These are phyloP conservation scores for Neurospora tetraspora DNA, from an alignment of 495 filamentous ascomycete genomes.

Conservation along the genomic window DNA sequence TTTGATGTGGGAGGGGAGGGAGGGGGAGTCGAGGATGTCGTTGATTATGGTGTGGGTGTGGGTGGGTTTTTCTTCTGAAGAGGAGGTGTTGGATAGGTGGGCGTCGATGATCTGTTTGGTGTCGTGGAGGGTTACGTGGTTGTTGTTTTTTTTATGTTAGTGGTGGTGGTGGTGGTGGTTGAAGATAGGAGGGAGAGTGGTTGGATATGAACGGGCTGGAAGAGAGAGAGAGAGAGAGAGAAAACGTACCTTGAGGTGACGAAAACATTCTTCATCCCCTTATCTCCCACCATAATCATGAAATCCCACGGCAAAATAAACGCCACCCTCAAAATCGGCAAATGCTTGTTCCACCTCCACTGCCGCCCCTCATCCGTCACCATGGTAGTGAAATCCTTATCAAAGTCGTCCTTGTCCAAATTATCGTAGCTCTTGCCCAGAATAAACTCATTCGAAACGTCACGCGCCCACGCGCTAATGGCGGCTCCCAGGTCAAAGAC, in stretches of 20 bases:
- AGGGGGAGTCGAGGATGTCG: slow-evolving; percentile 15
- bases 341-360: slow-evolving; percentile 21
- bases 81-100: background rate
- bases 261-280: slow-evolving; percentile 15
- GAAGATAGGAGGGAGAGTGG: too few species aligned
- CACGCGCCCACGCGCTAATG: slow-evolving; percentile 18
- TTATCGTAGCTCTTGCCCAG: slow-evolving; percentile 16
- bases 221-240: too few species aligned
- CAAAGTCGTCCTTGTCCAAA: slow-evolving; percentile 21
- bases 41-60: slow-evolving; percentile 15
- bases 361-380: slow-evolving; percentile 7
- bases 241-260: slow-evolving; percentile 11
- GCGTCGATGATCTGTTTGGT: slow-evolving; percentile 9
- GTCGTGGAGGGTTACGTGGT: slow-evolving; percentile 1
- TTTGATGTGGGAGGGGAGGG: slow-evolving; percentile 18
- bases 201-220: too few species aligned
- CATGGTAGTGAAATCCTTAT: slow-evolving; percentile 5
- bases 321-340: slow-evolving; percentile 16
- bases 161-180: too few species aligned
- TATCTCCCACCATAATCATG: slow-evolving; percentile 14
- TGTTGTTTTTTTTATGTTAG: too few species aligned
- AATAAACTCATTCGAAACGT: slow-evolving; percentile 18
- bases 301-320: slow-evolving; percentile 14
- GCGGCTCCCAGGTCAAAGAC: slow-evolving; percentile 23
- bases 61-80: background rate